Evolutionary conservation across 2,329 filamentous ascomycete genomes (phyloP), one percentile per base, ranked within the genome.

Genomic region (Trichophyton benhamiae): DNA sequence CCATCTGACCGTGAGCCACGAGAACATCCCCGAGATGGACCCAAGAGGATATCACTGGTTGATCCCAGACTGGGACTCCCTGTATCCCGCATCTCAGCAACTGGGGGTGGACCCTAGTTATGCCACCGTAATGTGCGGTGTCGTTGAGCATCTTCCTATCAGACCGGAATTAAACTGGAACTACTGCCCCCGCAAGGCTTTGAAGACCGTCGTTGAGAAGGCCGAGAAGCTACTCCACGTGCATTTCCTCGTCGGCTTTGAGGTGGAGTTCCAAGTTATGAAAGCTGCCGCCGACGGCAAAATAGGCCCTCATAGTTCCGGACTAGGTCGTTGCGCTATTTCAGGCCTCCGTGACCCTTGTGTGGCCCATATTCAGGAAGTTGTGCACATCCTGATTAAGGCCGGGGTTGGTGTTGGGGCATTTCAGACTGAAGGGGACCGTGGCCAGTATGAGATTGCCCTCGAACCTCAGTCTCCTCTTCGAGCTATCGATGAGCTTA

Each of bases 401-500:
- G 52, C 30, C 2, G 65, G 64, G 1, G 59, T 66, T 11, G 59
- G 60, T 6, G 55, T 66, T 36, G 59, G 65, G 13, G 46, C 36
- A 3, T 59, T 67, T 13, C 66, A 67, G 15, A 61, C 60, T 7
- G 63, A 66, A 33, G 65, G 64, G 15, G 36, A 36, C 4, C 49
- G 59, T 1, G 66, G 65, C 1, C 65, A 65, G 42, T 67, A 65
- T 57, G 65, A 67, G 27, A 58, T 67, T 4, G 52, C 65, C 3
- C 60, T 67, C 9, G 58, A 57, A 4, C 66, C 67, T 1, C 55
- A 22, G 3, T 59, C 65, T 9, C 67, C 66, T 5, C 15, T 68
- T 13, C 42, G 67, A 30, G 66, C 67, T 0, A 63, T 67, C 3
- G 66, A 68, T 44, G 53, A 67, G 27, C 55, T 67, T 7, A 33